Base-by-base conservation (phyloP, 2,329 filamentous ascomycete species). In the Xylariaceae sp. region DNA sequence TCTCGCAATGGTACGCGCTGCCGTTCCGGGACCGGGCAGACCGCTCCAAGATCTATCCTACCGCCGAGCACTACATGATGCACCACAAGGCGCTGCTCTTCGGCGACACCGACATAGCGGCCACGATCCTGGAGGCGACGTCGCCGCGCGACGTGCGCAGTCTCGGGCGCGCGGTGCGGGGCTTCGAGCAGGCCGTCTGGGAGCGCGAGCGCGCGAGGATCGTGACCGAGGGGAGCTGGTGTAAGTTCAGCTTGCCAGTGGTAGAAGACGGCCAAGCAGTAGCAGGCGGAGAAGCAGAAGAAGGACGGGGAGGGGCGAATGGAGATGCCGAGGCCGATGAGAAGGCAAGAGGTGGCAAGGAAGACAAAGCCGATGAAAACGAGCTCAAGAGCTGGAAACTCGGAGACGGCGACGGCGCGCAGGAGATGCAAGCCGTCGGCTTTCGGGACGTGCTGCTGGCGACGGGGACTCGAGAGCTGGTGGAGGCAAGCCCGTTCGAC, bases 401-500 rank as follows among this genome's bases (percentile, higher is more conserved):
- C 2, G 59, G 62, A 0, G 45, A 60, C 6, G 33, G 47, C 24
- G 30, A 35, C 1, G 20, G 8, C 42, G 54, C 54, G 0, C 6
- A 33, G 18, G 39, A 65, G 37, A 59, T 68, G 33, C 63, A 73
- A n/a, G 72, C 76, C 2, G 67, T 69, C 4, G 71, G 72, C 13
- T 66, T 88, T 60, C 73, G 69, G 42, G 70, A 67, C 23, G 67
- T 73, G 70, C 64, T 90, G 57, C 67, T 88, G 36, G 74, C 66
- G 6, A 89, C 87, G 1, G 83, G 81, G 0, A 77, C 83, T 4
- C 72, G 79, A 39, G 80, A 86, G 68, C 64, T 89, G 18, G 82
- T 88, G 2, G 85, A 87, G 71, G 83, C 83, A 26, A 78, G 78
- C 53, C 81, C 84, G 9, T 75, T 68, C 53, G 86, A 89, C 71